A percentile compares a stretch with the other conserved stretches of the same genome.
These are phyloP conservation scores for Patellaria atrata DNA, from an alignment of 495 filamentous ascomycete species.

Conservation along the genomic window DNA sequence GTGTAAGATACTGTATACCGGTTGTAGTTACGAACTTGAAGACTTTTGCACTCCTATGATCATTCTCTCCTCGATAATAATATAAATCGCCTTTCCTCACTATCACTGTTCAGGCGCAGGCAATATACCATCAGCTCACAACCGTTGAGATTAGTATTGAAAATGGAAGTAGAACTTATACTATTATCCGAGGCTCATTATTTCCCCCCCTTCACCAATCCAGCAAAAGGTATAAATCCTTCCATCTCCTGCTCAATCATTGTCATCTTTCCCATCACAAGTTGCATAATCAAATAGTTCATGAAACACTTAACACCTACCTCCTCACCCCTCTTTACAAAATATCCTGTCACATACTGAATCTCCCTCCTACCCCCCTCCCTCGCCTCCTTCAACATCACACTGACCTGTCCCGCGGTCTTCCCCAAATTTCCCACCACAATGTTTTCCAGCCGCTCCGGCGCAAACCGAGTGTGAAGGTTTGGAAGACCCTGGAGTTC, in stretches of 20 bases:
- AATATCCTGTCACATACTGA: conserved; percentile 73
- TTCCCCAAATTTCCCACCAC: conserved; percentile 42
- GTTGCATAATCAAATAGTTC: conserved; percentile 52
- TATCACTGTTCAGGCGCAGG: too few species aligned
- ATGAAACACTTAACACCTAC: conserved; percentile 47
- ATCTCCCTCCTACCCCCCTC: conserved; percentile 55
- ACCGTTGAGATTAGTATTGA: too few species aligned
- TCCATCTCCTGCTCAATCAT: conserved; percentile 28
- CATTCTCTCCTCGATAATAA: too few species aligned
- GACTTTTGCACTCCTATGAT: too few species aligned
- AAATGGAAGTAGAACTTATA: too few species aligned
- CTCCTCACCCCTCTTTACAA: conserved; percentile 55
- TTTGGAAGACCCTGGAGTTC: conserved; percentile 52
- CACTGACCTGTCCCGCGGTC: conserved; percentile 54
- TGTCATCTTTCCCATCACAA: conserved; percentile 40
- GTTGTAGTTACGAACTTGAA: too few species aligned
- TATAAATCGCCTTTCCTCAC: too few species aligned
- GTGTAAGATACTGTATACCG: too few species aligned
- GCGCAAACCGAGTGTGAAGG: conserved; percentile 38
- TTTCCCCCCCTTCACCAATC: too few species aligned
- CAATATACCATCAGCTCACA: too few species aligned
- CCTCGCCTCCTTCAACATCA: conserved; percentile 68
- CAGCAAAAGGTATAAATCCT: conserved; percentile 26
- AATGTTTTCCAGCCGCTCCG: conserved; percentile 40
- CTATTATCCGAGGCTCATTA: too few species aligned